Conservation (phyloP, 2,329 filamentous ascomycete species). For the Chaetomium sp. region DNA sequence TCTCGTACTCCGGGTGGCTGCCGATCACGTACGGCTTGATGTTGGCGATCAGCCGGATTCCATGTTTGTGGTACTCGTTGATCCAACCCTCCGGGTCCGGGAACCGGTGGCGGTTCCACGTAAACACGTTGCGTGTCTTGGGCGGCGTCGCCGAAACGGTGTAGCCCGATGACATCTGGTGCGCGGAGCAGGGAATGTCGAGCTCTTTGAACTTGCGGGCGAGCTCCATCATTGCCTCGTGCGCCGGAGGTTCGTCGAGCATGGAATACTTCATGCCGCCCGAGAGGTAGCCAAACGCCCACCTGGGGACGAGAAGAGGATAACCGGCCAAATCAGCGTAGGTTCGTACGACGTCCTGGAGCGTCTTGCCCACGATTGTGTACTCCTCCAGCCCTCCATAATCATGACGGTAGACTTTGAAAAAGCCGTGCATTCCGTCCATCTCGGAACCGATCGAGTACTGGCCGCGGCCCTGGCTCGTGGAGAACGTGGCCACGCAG, state of each 20-base stretch:
- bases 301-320: conserved; percentile 10
- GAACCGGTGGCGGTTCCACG: conserved; percentile 19
- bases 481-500: conserved; percentile 17
- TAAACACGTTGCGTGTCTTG: conserved; percentile 18
- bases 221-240: conserved; percentile 15
- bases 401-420: conserved; percentile 16
- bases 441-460: conserved; percentile 17
- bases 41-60: conserved; percentile 17
- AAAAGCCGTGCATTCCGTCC: conserved; percentile 14
- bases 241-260: conserved; percentile 10
- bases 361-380: conserved; percentile 16
- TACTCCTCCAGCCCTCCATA: conserved; percentile 18
- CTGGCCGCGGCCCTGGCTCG: conserved; percentile 15
- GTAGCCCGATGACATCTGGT: conserved; percentile 19
- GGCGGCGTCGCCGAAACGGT: conserved; percentile 16
- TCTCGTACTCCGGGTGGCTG: conserved; percentile 15
- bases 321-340: conserved; percentile 12
- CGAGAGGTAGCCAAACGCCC: conserved; percentile 18
- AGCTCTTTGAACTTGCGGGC: conserved; percentile 14
- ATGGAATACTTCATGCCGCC: conserved; percentile 19
- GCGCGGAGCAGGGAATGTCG: conserved; percentile 15
- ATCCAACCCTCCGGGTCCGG: conserved; percentile 19
- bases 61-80: conserved; percentile 6
- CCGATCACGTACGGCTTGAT: conserved; percentile 21
- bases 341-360: conserved; percentile 10